Base-by-base conservation (phyloP, 73 alveolate genomes). In the Blepharisma stoltei region DNA sequence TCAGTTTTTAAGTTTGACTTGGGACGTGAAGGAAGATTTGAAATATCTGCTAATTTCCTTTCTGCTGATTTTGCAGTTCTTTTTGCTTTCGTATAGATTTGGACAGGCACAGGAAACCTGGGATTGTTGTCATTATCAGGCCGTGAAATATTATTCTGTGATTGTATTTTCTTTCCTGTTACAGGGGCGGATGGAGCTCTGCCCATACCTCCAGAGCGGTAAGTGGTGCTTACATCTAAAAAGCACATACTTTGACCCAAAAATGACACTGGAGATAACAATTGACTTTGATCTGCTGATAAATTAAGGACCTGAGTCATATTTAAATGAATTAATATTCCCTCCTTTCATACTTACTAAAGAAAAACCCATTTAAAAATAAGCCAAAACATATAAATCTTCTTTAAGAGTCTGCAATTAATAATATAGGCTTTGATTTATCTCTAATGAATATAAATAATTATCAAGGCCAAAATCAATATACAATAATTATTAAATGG, bases 131-230 rank as follows among this genome's bases (percentile, higher is more conserved):
- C 66, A 11, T 52, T 52, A 20, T 14, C 66, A 20, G n/a, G n/a
- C 27, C n/a, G n/a, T 52, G 66, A 20, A 20, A 52, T 20, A 14
- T 52, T 11, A 52, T 14, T 52, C 23, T 11, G 23, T 4, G 66
- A 52, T 52, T 14, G n/a, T 52, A 52, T 52, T 52, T 52, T 52
- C 23, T 52, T 52, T 11, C 66, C 66, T 52, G 66, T 52, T 52
- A 52, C 23, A 14, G 66, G 66, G 27, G 23, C 66, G 23, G n/a
- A 20, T 52, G 66, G 66, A 1, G 66, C n/a, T 52, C 23, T 52
- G 41, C 41, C 41, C 41, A 32, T 32, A 4, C 66, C 23, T 52
- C 27, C n/a, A 14, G 23, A 20, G n/a, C 23, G n/a, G n/a, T 14
- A 14, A 14, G 66, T 52, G n/a, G 66, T 52, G 23, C 23, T 52